Base-by-base conservation (phyloP, 352 stramenopile species). In the Aphanomyces euteiches region DNA sequence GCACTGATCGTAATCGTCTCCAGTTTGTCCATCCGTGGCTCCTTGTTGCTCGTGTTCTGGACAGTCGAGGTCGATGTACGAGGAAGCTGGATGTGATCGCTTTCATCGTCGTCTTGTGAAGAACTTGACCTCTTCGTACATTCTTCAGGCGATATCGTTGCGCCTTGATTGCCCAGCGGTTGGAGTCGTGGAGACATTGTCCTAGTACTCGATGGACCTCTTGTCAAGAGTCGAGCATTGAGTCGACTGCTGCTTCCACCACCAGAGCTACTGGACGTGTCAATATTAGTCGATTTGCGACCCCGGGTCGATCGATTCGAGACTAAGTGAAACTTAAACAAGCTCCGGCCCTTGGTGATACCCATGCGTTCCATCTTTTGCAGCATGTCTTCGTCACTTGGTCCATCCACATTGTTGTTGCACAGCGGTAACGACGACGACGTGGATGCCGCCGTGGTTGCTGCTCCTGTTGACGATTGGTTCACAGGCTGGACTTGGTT, bases 361-460 rank as follows among this genome's bases (percentile, higher is more conserved):
- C 39, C 41, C 63, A 56, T 69, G 43, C 36, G 38, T 21, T 50
- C 64, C 64, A 70, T 70, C 40, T 70, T 70, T n/a, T 70, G 38
- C 34, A 70, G 47, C 64, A 70, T 70, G 39, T 70, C 57, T 47
- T 53, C 57, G 57, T 53, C 40, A 7, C 34, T 64, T 15, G 57
- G 7, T 19, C 40, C 54, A 8, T 70, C 64, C n/a, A 39, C 28
- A 50, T 70, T 70, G 64, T 70, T 70, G 54, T 61, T 69, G 50
- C 17, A 50, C 10, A 50, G 43, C 7, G 50, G 50, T 19, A 58
- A 8, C 7, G 17, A 17, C 17, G 21, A 17, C 8, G 17, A 13
- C 17, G 19, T 37, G 54, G 8, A 12, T 28, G 10, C 34, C 10
- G 17, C 17, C 43, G 43, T n/a, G 43, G 43, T 50, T 12, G 43